These are phyloP conservation scores for Fusarium sp. DNA, from an alignment of 2,329 filamentous ascomycete species.

Conservation along the genomic window DNA sequence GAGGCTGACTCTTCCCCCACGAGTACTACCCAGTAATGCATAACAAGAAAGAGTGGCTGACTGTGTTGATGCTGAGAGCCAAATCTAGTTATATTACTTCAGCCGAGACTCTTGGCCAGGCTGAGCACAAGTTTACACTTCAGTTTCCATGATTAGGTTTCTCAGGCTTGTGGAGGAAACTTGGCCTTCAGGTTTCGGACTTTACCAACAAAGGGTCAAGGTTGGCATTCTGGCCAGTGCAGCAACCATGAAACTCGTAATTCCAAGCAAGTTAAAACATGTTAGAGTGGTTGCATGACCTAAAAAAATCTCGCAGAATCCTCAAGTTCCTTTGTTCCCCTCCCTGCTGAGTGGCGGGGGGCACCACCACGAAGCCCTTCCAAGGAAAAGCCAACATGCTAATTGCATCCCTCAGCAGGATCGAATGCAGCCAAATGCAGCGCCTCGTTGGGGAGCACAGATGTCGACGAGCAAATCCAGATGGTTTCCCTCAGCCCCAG, in stretches of 20 bases:
- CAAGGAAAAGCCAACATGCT: conserved; percentile 3
- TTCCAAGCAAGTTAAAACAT: background rate
- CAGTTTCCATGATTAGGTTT: background rate
- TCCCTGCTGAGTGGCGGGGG: background rate
- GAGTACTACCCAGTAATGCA: background rate
- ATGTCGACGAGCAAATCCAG: conserved; percentile 11
- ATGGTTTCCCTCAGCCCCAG: conserved; percentile 31
- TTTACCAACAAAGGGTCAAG: background rate
- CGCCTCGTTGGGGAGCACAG: conserved; percentile 13
- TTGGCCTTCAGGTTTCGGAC: background rate
- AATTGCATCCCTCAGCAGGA: conserved; percentile 19
- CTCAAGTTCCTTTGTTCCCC: conserved; percentile 31
- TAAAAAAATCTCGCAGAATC: background rate
- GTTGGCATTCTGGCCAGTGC: background rate
- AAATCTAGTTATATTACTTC: background rate
- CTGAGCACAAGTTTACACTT: background rate
- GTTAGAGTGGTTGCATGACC: conserved; percentile 3
- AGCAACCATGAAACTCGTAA: background rate
- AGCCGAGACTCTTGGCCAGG: background rate
- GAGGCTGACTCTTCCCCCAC: conserved; percentile 25
- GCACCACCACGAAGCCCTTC: conserved; percentile 21
- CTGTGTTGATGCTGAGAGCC: conserved; percentile 13
- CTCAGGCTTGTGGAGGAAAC: background rate
- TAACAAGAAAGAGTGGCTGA: conserved; percentile 22
- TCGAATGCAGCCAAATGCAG: conserved; percentile 13